These are phyloP conservation scores for Yarrowia divulgata DNA, from an alignment of 805 yeast species.

Conservation along the genomic window DNA sequence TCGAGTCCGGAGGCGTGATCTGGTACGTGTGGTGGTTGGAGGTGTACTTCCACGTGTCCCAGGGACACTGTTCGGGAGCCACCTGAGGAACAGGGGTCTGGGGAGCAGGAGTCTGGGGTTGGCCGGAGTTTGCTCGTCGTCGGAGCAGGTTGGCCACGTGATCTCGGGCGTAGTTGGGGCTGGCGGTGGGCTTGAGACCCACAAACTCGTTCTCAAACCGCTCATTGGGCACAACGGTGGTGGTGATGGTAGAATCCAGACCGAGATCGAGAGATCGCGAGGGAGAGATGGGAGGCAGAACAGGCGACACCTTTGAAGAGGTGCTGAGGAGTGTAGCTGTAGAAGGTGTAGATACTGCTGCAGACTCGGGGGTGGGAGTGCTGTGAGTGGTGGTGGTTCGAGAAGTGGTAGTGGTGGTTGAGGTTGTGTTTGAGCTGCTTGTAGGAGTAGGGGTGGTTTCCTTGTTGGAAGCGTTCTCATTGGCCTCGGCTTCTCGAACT, in stretches of 20 bases:
- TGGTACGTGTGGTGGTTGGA: constrained; percentile 24
- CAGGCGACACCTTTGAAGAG: not conserved
- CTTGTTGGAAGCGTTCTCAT: no score
- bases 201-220: constrained; percentile 16
- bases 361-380: not conserved
- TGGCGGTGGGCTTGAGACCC: not conserved
- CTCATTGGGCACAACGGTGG: not conserved
- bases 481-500: not conserved
- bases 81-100: not conserved
- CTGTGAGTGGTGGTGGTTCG: not conserved
- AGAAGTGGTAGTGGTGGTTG: not conserved
- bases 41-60: constrained; percentile 34
- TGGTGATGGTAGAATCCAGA: not conserved
- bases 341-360: no score
- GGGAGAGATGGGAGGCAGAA: constrained; percentile 11
- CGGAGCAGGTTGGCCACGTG: constrained; percentile 26
- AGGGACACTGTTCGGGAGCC: constrained; percentile 9
- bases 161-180: constrained; percentile 21
- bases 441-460: not conserved
- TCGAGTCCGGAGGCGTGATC: constrained; percentile 32
- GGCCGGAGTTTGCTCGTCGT: not conserved
- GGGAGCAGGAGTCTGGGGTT: not conserved
- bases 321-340: no score
- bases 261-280: constrained; percentile 15
- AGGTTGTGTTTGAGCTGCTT: not conserved